Percentiles rank a stretch among this genome's conserved stretches.
Evolutionary conservation across 1,284 basidiomycete genomes (phyloP).

Genomic region (Boletus sp.): DNA sequence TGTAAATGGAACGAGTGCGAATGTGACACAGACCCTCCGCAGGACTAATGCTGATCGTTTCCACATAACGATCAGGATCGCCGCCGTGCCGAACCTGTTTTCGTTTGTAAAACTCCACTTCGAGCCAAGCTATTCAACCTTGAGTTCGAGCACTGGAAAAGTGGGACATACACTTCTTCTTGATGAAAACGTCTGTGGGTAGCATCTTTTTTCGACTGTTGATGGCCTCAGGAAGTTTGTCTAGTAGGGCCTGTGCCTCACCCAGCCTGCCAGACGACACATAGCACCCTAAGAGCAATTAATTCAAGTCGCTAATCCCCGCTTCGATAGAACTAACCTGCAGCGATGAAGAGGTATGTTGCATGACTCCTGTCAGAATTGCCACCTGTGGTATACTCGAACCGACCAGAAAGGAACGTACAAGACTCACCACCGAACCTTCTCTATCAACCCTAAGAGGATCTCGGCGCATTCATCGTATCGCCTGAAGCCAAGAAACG

Average conservation of each 20-base stretch:
- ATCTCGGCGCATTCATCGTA: constrained; percentile 64
- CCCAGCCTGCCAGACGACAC: constrained; percentile 49
- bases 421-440: constrained; percentile 60
- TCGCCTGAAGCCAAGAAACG: constrained; percentile 55
- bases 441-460: constrained; percentile 58
- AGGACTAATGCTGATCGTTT: constrained; percentile 58
- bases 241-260: constrained; percentile 56
- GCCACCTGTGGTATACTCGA: not conserved
- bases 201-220: constrained; percentile 62
- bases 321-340: constrained; percentile 38
- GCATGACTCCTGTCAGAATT: constrained; percentile 56
- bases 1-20: not conserved
- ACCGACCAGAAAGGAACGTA: not conserved
- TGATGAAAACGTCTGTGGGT: constrained; percentile 71
- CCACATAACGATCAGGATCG: constrained; percentile 45
- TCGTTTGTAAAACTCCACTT: constrained; percentile 69
- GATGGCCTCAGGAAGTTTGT: constrained; percentile 54
- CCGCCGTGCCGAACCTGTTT: constrained; percentile 57
- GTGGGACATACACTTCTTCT: constrained; percentile 53
- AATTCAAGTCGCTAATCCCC: constrained; percentile 1
- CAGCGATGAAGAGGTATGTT: constrained; percentile 73
- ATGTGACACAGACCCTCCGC: constrained; percentile 54
- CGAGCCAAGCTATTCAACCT: not conserved
- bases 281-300: constrained; percentile 47
- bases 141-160: not conserved